Conservation (phyloP, 106 monocot genomes). For the Allium cepa region DNA sequence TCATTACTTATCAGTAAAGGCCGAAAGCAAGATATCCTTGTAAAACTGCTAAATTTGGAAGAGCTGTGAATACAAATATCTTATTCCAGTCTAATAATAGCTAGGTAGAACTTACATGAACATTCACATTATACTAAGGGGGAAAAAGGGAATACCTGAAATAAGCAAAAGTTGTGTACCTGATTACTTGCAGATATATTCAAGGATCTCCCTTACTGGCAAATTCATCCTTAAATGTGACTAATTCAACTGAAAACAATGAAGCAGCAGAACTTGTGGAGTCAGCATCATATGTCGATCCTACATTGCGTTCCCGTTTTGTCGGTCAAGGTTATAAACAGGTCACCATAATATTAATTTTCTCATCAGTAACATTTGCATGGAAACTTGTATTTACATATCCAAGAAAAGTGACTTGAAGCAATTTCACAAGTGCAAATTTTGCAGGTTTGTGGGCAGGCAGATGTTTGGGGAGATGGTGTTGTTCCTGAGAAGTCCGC, state of each 20-base stretch:
- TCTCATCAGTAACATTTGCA: no score
- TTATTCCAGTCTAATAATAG: no score
- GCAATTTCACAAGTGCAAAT: not conserved
- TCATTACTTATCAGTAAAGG: no score
- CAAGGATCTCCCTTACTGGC: constrained; percentile 53
- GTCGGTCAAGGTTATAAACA: constrained; percentile 91
- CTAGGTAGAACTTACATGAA: no score
- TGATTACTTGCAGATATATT: constrained; percentile 40
- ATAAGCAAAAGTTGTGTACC: no score
- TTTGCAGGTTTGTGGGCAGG: constrained; percentile 73
- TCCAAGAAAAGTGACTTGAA: no score
- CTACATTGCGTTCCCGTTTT: constrained; percentile 45
- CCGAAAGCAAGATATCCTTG: no score
- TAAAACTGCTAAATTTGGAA: no score
- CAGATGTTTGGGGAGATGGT: constrained; percentile 98
- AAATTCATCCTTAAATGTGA: constrained; percentile 8
- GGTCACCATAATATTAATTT: constrained; percentile 18
- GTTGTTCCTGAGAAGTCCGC: constrained; percentile 91
- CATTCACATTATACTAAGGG: no score
- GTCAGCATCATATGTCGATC: not conserved
- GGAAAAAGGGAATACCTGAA: no score
- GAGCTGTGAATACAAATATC: no score
- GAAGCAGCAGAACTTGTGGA: constrained; percentile 2
- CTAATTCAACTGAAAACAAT: constrained; percentile 1
- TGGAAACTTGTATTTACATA: no score